Base-by-base conservation (phyloP, 176 grass and related monocot species). In the Carex myosuroides region DNA sequence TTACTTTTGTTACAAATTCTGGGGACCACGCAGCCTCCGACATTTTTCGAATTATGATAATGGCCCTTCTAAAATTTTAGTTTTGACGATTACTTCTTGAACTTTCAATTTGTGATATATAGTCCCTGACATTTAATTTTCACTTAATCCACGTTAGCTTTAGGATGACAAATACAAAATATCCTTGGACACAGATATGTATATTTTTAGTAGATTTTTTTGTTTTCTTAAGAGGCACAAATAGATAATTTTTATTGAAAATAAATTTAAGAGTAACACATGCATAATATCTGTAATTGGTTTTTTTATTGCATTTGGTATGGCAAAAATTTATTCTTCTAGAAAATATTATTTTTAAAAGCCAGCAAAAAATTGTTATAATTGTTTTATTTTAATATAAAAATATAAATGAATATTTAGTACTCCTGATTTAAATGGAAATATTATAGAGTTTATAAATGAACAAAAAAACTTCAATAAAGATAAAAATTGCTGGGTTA, bases 341-440 rank as follows among this genome's bases (percentile, higher is more conserved):
- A 21, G 42, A 74, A 73, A 73, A 73, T 48, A 24, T 39, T 73
- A 72, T 73, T 73, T 72, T 50, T 72, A 4, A 50, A 30, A 73
- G 70, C 42, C 9, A 50, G 4, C n/a, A 50, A 44, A 67, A 72
- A 11, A 13, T 46, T 46, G 4, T 42, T 74, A 13, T 50, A 72
- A 26, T 52, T 74, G 42, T 74, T 74, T 48, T 74, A 50, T 26
- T 32, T 74, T 74, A 52, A 72, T n/a, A 33, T 48, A 71, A 68
- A 74, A 74, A 1, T 50, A 41, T 5, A 66, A 33, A 16, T 50
- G 70, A 24, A 50, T 41, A 74, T 74, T 22, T 52, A 70, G 6
- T 24, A 52, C 42, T 73, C 17, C 22, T 64, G 30, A 22, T 39
- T 73, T 8, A 22, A 73, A 50, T 50, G 22, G 70, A 73, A 73